A percentile compares a stretch with the other conserved stretches of the same genome.
Conservation (phyloP, 2,329 filamentous ascomycete species). For the Lecanicillium sp. region DNA sequence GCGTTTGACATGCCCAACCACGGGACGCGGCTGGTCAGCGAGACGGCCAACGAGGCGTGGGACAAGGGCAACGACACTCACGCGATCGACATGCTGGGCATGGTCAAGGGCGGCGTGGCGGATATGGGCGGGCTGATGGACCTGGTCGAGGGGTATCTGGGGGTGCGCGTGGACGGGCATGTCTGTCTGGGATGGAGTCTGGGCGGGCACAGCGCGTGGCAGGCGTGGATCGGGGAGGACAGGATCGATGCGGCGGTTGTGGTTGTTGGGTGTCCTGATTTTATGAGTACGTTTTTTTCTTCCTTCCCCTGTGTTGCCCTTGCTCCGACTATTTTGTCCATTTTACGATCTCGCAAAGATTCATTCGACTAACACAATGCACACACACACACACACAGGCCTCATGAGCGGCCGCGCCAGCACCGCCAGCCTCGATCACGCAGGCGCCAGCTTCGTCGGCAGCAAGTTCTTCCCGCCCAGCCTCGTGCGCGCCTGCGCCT, state of each 20-base stretch:
- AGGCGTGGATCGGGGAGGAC: conserved; percentile 70
- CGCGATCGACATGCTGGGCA: conserved; percentile 86
- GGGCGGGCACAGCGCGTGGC: conserved; percentile 85
- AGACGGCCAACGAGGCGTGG: conserved; percentile 72
- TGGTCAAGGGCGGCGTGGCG: conserved; percentile 64
- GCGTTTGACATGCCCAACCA: conserved; percentile 94
- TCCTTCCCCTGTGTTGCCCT: not conserved
- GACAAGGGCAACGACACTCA: conserved; percentile 70
- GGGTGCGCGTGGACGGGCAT: conserved; percentile 51
- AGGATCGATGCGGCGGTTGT: conserved; percentile 72
- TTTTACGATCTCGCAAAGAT: too few species aligned
- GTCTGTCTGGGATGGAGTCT: conserved; percentile 77
- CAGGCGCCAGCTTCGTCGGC: conserved; percentile 63
- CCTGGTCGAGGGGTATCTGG: conserved; percentile 66
- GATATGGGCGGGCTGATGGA: conserved; percentile 74
- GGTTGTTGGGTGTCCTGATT: conserved; percentile 88
- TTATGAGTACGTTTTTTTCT: conserved; percentile 49
- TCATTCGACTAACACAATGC: too few species aligned
- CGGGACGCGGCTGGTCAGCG: conserved; percentile 63
- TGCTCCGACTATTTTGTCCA: too few species aligned
- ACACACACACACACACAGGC: conserved; percentile 26
- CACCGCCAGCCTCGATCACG: conserved; percentile 50
- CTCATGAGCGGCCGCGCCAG: conserved; percentile 75
- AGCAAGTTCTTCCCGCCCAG: conserved; percentile 69
- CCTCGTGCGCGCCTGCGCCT: conserved; percentile 56